phyloP scores from a whole-genome alignment of 257 asterid species.

The Sherardia arvensis region DNA sequence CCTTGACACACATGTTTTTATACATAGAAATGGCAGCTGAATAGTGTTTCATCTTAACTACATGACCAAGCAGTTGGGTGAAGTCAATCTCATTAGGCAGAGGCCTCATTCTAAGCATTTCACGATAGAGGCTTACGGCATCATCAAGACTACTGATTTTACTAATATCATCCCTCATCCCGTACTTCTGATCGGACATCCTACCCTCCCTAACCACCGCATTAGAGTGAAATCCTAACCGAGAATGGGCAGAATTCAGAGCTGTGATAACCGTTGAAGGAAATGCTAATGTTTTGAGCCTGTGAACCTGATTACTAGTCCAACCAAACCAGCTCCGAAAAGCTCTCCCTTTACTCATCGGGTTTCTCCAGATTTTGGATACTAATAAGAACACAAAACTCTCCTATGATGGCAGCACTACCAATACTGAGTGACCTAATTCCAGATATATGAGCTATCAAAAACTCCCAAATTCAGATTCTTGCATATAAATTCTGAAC shows the following conservation, averaged over 20 bases:
- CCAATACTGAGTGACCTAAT: neutral
- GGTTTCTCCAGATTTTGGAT: too few species aligned
- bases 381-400: neutral
- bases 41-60: neutral
- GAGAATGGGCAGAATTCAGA: neutral
- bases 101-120: conserved; percentile 16
- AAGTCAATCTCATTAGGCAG: conserved; percentile 18
- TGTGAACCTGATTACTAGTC: neutral
- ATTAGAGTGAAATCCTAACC: neutral
- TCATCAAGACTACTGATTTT: conserved; percentile 3
- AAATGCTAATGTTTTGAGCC: too few species aligned
- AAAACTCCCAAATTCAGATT: neutral
- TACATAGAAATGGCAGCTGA: neutral
- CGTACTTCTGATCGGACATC: neutral
- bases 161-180: neutral
- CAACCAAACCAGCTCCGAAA: neutral
- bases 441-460: neutral
- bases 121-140: conserved; percentile 17
- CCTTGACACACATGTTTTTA: neutral
- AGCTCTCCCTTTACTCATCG: neutral
- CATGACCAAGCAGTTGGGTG: neutral
- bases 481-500: too few species aligned
- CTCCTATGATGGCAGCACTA: neutral
- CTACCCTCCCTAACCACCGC: neutral
- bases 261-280: neutral